Base-by-base conservation (phyloP, 2,329 filamentous ascomycete species). In the Pyrenochaeta sp. region DNA sequence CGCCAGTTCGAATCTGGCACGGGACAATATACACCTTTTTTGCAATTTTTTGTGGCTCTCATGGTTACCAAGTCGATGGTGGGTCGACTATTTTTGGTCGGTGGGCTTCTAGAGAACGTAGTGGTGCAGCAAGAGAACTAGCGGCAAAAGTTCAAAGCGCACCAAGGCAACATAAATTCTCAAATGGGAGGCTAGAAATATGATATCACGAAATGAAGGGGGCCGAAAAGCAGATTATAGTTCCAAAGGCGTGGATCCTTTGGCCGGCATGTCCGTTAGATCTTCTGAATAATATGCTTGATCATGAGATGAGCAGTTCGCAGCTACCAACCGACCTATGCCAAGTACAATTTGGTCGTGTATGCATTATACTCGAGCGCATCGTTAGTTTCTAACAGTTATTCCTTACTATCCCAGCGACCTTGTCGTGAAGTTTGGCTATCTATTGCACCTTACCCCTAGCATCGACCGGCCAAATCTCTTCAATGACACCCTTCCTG, bases 381-480 rank as follows among this genome's bases (percentile, higher is more conserved):
- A n/a, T n/a, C n/a, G n/a, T n/a, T n/a, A n/a, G n/a, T n/a, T n/a
- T n/a, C n/a, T n/a, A n/a, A n/a, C n/a, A n/a, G n/a, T n/a, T n/a
- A n/a, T n/a, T n/a, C n/a, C n/a, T n/a, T n/a, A n/a, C n/a, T 30
- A 30, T 19, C n/a, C 14, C n/a, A 7, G 13, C 17, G 9, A 35
- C 9, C 6, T 10, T 32, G 17, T 24, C 23, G n/a, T 17, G 7
- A 26, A 11, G 15, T 2, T n/a, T n/a, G 18, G 30, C 18, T 6
- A 7, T 28, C 47, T 41, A 81, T 55, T 81, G 78, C 15, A 81
- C 78, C 57, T 74, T 80, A 3, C 78, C 78, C 35, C 78, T 69
- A 2, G 76, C 71, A 60, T 78, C 77, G 4, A 81, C 78, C 0
- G 68, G 55, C 78, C 78, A 81, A 15, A 80, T 78, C 52, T 80